Conservation (phyloP, 139 green algal genomes). For the Mesotaenium endlicherianum region DNA sequence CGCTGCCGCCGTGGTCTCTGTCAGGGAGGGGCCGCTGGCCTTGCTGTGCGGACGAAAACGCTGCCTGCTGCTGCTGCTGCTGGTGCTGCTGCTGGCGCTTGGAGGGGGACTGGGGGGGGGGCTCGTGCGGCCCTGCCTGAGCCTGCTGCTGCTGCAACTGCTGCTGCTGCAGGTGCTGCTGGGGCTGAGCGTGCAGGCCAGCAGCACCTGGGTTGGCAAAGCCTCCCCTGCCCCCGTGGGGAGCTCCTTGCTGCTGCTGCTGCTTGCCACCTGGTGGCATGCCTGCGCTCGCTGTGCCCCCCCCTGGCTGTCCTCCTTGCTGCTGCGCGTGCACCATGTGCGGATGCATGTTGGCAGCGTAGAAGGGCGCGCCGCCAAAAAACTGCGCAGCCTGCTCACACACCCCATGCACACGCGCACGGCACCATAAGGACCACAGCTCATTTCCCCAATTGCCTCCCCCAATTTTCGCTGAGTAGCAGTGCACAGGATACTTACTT, state of each 20-base stretch:
- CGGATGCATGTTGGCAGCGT: constrained; percentile 14
- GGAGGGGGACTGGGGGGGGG: background rate
- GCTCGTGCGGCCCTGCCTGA: background rate
- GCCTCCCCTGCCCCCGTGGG: background rate
- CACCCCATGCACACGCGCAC: too few species aligned
- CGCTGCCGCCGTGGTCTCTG: background rate
- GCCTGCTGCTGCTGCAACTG: background rate
- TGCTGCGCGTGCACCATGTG: background rate
- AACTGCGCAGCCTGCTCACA: constrained; percentile 5
- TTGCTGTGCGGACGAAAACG: background rate
- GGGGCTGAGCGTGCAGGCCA: background rate
- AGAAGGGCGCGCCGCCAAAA: background rate
- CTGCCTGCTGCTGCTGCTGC: background rate
- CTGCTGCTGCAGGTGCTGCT: background rate
- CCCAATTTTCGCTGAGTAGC: too few species aligned
- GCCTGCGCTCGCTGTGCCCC: background rate
- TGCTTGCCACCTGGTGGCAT: background rate
- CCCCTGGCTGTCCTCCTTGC: background rate
- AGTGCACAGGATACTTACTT: too few species aligned
- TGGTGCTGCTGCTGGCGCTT: background rate
- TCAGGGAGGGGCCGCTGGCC: background rate
- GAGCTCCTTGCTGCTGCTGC: background rate
- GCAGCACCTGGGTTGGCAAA: background rate
- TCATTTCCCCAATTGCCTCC: too few species aligned
- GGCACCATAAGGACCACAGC: background rate